phyloP scores from a whole-genome alignment of 495 filamentous ascomycete species.

The Aspergillus coremiiformis region DNA sequence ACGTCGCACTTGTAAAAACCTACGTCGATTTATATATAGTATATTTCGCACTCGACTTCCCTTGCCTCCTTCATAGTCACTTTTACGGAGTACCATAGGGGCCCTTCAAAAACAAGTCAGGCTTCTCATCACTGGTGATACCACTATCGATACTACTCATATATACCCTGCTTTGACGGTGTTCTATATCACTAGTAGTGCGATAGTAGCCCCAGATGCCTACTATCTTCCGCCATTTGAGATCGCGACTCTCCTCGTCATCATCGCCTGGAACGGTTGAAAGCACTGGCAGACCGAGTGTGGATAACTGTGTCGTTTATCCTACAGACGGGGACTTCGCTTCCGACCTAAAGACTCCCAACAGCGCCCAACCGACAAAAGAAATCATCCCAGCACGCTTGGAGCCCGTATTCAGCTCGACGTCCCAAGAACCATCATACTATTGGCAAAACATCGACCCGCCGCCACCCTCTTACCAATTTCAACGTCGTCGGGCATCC shows the following conservation, averaged over 20 bases:
- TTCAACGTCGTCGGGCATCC: not conserved
- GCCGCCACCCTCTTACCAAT: conserved; percentile 1
- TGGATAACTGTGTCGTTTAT: too few species aligned
- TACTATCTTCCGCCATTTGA: not conserved
- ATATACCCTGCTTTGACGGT: not conserved
- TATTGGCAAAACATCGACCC: conserved; percentile 16
- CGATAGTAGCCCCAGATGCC: not conserved
- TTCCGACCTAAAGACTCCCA: not conserved
- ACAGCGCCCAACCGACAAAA: not conserved
- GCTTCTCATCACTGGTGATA: too few species aligned
- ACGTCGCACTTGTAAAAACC: not conserved
- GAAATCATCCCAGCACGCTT: not conserved
- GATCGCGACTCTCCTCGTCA: not conserved
- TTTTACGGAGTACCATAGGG: not conserved
- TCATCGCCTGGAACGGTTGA: not conserved
- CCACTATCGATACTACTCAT: too few species aligned
- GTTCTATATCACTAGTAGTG: not conserved
- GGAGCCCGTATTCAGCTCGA: not conserved
- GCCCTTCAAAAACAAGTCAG: not conserved
- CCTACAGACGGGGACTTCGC: not conserved
- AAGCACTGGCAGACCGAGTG: too few species aligned
- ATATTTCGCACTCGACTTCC: not conserved
- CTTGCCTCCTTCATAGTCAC: not conserved
- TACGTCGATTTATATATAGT: not conserved
- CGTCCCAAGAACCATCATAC: conserved; percentile 3